A percentile compares a stretch with the other conserved stretches of the same genome.
Conservation (phyloP, 108 stramenopile species). For the Heterococcus sp. region DNA sequence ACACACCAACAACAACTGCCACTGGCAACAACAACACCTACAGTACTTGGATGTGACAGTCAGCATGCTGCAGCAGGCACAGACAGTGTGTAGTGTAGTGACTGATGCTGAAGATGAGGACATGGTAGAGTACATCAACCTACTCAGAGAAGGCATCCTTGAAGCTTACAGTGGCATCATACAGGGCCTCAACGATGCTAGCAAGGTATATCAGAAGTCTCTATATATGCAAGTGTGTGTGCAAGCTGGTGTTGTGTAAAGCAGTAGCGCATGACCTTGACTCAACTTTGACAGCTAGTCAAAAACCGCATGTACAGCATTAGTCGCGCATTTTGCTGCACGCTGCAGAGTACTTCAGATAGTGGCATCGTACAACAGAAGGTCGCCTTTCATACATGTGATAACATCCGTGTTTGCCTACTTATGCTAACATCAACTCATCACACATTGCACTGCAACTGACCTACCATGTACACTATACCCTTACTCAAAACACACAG, state of each 20-base stretch:
- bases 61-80: constrained; percentile 81
- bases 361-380: not conserved
- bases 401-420: no score
- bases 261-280: constrained; percentile 21
- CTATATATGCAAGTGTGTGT: constrained; percentile 18
- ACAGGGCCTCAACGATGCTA: constrained; percentile 54
- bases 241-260: constrained; percentile 12
- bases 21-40: no score
- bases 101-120: constrained; percentile 84
- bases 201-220: no score
- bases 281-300: constrained; percentile 4
- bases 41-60: constrained; percentile 30
- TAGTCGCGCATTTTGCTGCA: not conserved
- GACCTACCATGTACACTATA: no score
- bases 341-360: not conserved
- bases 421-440: no score
- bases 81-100: constrained; percentile 65
- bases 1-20: no score
- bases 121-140: constrained; percentile 86
- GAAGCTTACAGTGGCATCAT: constrained; percentile 94
- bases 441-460: no score
- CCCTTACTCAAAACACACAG: no score
- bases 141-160: constrained; percentile 77
- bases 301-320: no score
- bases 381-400: not conserved